Percentiles rank a stretch among this genome's conserved stretches.
Conservation (phyloP, 306 rosid species). For the Fragaria ananassa region DNA sequence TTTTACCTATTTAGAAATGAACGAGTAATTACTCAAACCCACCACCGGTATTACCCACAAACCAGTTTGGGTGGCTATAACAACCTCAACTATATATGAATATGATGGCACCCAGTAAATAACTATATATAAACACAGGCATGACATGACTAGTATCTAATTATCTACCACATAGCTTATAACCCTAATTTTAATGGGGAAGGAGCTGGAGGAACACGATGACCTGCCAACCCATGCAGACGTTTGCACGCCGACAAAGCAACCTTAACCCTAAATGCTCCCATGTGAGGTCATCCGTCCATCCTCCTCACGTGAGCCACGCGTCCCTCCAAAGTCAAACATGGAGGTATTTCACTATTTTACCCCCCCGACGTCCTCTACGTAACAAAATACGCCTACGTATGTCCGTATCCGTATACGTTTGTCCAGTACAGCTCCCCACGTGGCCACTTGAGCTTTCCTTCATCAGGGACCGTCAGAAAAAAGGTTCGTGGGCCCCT, state of each 20-base stretch:
- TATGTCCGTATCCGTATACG: background rate
- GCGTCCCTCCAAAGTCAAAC: constrained; percentile 1
- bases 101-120: background rate
- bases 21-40: no score
- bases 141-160: background rate
- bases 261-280: background rate
- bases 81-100: background rate
- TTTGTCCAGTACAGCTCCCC: constrained; percentile 7
- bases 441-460: constrained; percentile 26
- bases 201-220: background rate
- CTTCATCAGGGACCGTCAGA: background rate
- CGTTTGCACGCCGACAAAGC: background rate
- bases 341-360: background rate
- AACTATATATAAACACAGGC: background rate
- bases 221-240: constrained; percentile 25
- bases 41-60: no score
- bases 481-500: background rate
- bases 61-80: no score
- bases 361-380: background rate
- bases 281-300: background rate
- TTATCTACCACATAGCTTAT: background rate
- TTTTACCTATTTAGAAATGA: no score
- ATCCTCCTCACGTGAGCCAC: constrained; percentile 16
- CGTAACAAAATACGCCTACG: background rate
- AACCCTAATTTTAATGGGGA: background rate